phyloP scores from a whole-genome alignment of 495 filamentous ascomycete species.

The Physcia stellaris region DNA sequence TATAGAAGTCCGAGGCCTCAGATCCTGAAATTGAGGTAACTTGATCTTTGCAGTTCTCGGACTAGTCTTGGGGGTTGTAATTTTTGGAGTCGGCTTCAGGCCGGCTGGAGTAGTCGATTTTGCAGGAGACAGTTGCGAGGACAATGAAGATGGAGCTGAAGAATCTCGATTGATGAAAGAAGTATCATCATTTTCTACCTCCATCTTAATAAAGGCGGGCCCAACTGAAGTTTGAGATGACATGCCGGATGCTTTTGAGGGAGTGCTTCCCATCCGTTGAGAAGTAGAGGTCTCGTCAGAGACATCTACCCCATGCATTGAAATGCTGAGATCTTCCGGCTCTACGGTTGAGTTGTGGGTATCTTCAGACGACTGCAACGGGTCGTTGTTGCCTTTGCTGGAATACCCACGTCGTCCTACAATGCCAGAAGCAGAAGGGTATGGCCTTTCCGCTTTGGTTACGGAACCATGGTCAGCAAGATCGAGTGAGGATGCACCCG shows the following conservation, averaged over 20 bases:
- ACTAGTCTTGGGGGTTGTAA: conserved; percentile 1
- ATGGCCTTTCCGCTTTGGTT: too few relatives aligned
- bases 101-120: conserved; percentile 12
- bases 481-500: too few relatives aligned
- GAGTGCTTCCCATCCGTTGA: conserved; percentile 11
- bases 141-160: conserved; percentile 12
- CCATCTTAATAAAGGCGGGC: conserved; percentile 8
- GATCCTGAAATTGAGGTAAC: conserved; percentile 21
- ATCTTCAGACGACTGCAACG: too few relatives aligned
- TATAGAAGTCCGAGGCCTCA: conserved; percentile 66
- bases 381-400: too few relatives aligned
- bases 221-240: conserved; percentile 13
- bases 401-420: too few relatives aligned
- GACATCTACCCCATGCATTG: conserved; percentile 2
- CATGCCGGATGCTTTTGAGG: conserved; percentile 12
- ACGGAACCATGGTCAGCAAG: too few relatives aligned
- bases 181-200: conserved; percentile 6
- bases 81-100: conserved; percentile 3
- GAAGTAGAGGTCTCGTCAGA: conserved; percentile 11
- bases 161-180: conserved; percentile 4
- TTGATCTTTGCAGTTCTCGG: conserved; percentile 6
- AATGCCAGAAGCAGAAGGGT: too few relatives aligned
- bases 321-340: conserved; percentile 1
- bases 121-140: conserved; percentile 13
- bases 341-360: too few relatives aligned